A percentile compares a stretch with the other conserved stretches of the same genome.
Conservation (phyloP, 2,329 filamentous ascomycete genomes). For the Scortechinia acanthostroma region DNA sequence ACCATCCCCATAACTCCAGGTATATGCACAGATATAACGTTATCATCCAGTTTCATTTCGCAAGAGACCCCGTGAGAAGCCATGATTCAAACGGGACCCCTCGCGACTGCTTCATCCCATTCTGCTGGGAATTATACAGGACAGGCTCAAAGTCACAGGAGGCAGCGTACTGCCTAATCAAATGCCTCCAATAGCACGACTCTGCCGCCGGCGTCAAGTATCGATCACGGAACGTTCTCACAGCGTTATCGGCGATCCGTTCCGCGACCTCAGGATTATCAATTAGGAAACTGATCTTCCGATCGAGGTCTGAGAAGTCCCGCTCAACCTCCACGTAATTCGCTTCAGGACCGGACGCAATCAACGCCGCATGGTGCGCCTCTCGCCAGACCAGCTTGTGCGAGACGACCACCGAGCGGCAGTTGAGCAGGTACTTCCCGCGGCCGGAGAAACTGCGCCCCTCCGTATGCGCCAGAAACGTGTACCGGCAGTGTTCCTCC, state of each 20-base stretch:
- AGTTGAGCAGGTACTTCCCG: conserved; percentile 43
- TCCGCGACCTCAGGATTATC: conserved; percentile 31
- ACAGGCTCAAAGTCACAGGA: conserved; percentile 6
- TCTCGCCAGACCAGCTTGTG: conserved; percentile 36
- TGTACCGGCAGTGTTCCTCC: conserved; percentile 44
- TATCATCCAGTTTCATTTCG: not conserved
- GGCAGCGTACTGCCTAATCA: conserved; percentile 8
- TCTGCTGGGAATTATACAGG: conserved; percentile 2
- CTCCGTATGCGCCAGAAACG: conserved; percentile 42
- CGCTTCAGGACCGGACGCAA: conserved; percentile 29
- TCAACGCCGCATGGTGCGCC: conserved; percentile 33
- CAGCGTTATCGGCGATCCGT: conserved; percentile 28
- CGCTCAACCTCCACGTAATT: conserved; percentile 38
- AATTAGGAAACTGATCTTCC: conserved; percentile 27
- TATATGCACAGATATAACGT: too few species aligned
- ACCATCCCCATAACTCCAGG: too few species aligned
- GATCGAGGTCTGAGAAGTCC: conserved; percentile 27
- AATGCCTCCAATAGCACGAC: conserved; percentile 42
- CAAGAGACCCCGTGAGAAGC: not conserved
- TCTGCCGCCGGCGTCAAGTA: conserved; percentile 45
- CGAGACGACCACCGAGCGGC: conserved; percentile 34
- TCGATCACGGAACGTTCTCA: conserved; percentile 25
- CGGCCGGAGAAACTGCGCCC: conserved; percentile 43
- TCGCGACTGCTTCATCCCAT: conserved; percentile 4
- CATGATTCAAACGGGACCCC: conserved; percentile 1